A percentile compares a stretch with the other conserved stretches of the same genome.
phyloP scores from a whole-genome alignment of 345 rosid species.

The Physaria fendleri region DNA sequence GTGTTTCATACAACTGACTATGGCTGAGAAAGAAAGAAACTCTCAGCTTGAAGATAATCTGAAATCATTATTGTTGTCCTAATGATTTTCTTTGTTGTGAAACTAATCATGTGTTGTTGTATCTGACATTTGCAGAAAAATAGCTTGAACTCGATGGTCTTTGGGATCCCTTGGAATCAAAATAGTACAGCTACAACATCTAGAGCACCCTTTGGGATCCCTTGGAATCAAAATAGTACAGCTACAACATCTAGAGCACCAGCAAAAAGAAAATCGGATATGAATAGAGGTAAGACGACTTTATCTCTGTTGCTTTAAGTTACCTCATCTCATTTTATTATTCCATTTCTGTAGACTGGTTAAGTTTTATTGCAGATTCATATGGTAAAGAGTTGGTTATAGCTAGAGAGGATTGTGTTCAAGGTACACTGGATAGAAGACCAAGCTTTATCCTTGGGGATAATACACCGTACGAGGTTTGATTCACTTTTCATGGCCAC shows the following conservation, averaged over 20 bases:
- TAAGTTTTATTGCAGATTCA: slow-evolving; percentile 33
- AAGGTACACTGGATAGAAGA: slow-evolving; percentile 16
- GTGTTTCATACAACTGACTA: not conserved
- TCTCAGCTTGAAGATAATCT: not conserved
- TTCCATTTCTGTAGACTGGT: not conserved
- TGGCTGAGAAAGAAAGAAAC: not conserved
- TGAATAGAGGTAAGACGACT: slow-evolving; percentile 30
- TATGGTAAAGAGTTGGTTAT: slow-evolving; percentile 25
- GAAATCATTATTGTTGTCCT: slow-evolving; percentile 8
- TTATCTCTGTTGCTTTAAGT: not conserved
- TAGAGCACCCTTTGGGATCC: slow-evolving; percentile 14
- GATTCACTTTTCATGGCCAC: slow-evolving; percentile 8
- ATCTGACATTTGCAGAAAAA: slow-evolving; percentile 39
- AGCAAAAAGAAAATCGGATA: slow-evolving; percentile 17
- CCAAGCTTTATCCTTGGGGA: slow-evolving; percentile 11
- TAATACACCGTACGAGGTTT: slow-evolving; percentile 40
- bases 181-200: slow-evolving; percentile 27
- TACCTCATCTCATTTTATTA: not conserved
- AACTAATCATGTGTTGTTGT: slow-evolving; percentile 10
- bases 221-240: slow-evolving; percentile 22
- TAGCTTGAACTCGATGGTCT: slow-evolving; percentile 23
- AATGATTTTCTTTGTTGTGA: not conserved
- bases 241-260: slow-evolving; percentile 34
- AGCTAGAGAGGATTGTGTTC: slow-evolving; percentile 23
- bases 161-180: slow-evolving; percentile 22